These are phyloP conservation scores for Skeletonema menzelii DNA, from an alignment of 108 stramenopile species.

Conservation along the genomic window DNA sequence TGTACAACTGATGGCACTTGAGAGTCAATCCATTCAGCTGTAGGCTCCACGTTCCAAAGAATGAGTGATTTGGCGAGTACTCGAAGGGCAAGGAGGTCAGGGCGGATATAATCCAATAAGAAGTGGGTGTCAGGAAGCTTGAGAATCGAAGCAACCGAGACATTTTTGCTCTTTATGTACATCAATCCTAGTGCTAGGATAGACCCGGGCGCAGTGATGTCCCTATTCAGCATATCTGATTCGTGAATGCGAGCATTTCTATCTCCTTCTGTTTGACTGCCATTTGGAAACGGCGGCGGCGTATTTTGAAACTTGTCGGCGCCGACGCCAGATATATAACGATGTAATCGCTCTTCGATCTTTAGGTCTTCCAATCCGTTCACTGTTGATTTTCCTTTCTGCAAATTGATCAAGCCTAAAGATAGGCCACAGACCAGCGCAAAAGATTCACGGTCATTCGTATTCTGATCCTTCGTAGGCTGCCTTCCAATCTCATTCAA, in stretches of 20 bases:
- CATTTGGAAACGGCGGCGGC: neutral
- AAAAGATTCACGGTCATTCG: slow-evolving; percentile 90
- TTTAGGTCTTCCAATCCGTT: slow-evolving; percentile 89
- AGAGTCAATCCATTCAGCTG: slow-evolving; percentile 75
- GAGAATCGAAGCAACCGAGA: slow-evolving; percentile 76
- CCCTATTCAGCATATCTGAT: slow-evolving; percentile 86
- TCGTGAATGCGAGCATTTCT: slow-evolving; percentile 86
- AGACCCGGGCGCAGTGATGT: slow-evolving; percentile 96
- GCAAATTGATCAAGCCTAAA: slow-evolving; percentile 51
- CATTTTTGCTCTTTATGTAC: slow-evolving; percentile 83
- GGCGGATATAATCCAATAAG: slow-evolving; percentile 90
- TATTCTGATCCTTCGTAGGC: slow-evolving; percentile 71
- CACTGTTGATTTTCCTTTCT: slow-evolving; percentile 43
- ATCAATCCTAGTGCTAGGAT: slow-evolving; percentile 92
- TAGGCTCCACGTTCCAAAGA: slow-evolving; percentile 91
- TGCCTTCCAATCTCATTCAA: slow-evolving; percentile 92
- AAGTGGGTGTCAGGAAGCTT: slow-evolving; percentile 92
- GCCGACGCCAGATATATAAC: slow-evolving; percentile 82
- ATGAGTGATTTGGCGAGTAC: slow-evolving; percentile 91
- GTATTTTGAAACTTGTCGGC: slow-evolving; percentile 46
- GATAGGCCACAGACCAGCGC: slow-evolving; percentile 54
- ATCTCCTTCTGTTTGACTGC: slow-evolving; percentile 52
- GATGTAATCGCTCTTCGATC: slow-evolving; percentile 92
- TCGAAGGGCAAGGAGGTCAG: slow-evolving; percentile 91
- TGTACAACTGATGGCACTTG: slow-evolving; percentile 81